phyloP scores from a whole-genome alignment of 495 filamentous ascomycete genomes.

The Umbilicaria muhlenbergii region DNA sequence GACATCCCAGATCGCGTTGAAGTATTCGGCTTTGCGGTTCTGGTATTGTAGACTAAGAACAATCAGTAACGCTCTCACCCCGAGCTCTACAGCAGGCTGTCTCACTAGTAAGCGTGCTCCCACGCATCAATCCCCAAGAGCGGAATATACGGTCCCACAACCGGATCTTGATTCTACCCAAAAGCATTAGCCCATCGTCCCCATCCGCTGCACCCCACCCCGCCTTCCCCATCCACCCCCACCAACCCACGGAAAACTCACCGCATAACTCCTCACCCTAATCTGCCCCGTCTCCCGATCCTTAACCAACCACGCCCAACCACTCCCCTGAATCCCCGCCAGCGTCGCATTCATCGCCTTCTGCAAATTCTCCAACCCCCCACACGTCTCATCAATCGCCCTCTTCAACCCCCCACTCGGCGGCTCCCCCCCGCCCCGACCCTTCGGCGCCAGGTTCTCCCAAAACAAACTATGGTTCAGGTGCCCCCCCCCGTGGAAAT shows the following conservation, averaged over 20 bases:
- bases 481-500: slow-evolving; percentile 94
- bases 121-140: slow-evolving; percentile 93
- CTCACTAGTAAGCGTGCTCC: slow-evolving; percentile 76
- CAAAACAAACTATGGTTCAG: slow-evolving; percentile 89
- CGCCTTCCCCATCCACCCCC: neutral
- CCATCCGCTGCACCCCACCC: neutral
- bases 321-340: slow-evolving; percentile 82
- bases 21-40: slow-evolving; percentile 98
- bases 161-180: slow-evolving; percentile 72
- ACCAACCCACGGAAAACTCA: slow-evolving; percentile 16
- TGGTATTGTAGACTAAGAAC: slow-evolving; percentile 72
- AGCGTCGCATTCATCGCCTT: slow-evolving; percentile 62
- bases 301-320: slow-evolving; percentile 90
- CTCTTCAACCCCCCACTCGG: slow-evolving; percentile 44
- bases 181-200: neutral
- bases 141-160: slow-evolving; percentile 72
- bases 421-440: slow-evolving; percentile 59
- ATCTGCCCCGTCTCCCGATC: slow-evolving; percentile 63
- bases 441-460: slow-evolving; percentile 75
- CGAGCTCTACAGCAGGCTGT: neutral
- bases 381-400: slow-evolving; percentile 66
- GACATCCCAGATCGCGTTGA: slow-evolving; percentile 91
- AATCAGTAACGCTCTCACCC: slow-evolving; percentile 1
- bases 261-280: slow-evolving; percentile 60
- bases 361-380: slow-evolving; percentile 57